These are phyloP conservation scores for Breynia disticha DNA, from an alignment of 441 rosid species.

Conservation along the genomic window DNA sequence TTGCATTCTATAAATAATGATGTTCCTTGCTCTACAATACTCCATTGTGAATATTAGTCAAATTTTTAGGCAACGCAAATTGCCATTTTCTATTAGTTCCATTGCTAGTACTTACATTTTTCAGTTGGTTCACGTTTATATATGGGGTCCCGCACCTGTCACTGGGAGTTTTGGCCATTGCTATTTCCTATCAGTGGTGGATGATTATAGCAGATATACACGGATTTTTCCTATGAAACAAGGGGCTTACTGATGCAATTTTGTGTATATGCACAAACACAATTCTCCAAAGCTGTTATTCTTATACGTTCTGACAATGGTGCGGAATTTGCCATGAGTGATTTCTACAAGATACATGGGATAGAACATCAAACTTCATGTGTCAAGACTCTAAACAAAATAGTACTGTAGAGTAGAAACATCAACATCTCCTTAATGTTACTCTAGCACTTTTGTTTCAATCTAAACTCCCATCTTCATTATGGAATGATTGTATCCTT, in stretches of 20 bases:
- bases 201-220: background rate
- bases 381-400: too few relatives aligned
- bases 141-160: background rate
- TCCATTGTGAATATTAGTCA: slow-evolving; percentile 2
- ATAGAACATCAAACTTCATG: too few relatives aligned
- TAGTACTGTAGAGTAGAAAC: too few relatives aligned
- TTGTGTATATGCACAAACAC: background rate
- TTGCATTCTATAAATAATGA: background rate
- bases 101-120: background rate
- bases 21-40: background rate
- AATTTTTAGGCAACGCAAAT: background rate
- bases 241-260: background rate
- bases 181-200: slow-evolving; percentile 1
- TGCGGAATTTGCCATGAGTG: background rate
- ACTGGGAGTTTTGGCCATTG: background rate
- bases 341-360: too few relatives aligned
- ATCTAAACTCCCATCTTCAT: too few relatives aligned
- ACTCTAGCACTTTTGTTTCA: too few relatives aligned
- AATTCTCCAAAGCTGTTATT: background rate
- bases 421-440: too few relatives aligned
- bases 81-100: background rate
- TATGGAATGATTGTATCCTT: too few relatives aligned
- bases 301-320: background rate
- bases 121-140: background rate
- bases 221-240: background rate